These are phyloP conservation scores for Penicillium subrubescens DNA, from an alignment of 495 filamentous ascomycete species.

Conservation along the genomic window DNA sequence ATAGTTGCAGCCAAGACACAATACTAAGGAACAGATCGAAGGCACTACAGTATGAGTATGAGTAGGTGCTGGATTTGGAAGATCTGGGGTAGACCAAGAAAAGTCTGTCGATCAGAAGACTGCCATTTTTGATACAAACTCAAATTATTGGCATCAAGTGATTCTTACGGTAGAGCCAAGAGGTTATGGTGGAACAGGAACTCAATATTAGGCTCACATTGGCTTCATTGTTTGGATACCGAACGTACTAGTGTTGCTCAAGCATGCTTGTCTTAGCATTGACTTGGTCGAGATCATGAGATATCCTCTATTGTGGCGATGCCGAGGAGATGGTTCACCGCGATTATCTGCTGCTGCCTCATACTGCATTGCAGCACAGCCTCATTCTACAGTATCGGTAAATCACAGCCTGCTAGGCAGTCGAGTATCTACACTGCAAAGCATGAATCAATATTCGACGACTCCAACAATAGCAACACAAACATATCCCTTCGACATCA, in stretches of 20 bases:
- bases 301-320: neutral
- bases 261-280: neutral
- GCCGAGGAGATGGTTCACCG: neutral
- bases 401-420: neutral
- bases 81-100: neutral
- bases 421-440: neutral
- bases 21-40: neutral
- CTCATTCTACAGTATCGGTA: neutral
- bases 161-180: neutral
- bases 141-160: neutral
- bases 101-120: neutral
- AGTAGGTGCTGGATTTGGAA: neutral
- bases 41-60: too few relatives aligned
- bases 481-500: neutral
- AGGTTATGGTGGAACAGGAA: neutral
- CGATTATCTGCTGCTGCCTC: neutral
- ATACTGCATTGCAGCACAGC: conserved; percentile 1
- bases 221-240: neutral
- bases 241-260: neutral
- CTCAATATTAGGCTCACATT: neutral
- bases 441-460: neutral
- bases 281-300: neutral
- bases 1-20: neutral
- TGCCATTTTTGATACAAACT: neutral
- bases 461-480: conserved; percentile 13